Evolutionary conservation across 352 stramenopile species (phyloP), one percentile per base, ranked within the genome.

Genomic region (Phytophthora vignae): DNA sequence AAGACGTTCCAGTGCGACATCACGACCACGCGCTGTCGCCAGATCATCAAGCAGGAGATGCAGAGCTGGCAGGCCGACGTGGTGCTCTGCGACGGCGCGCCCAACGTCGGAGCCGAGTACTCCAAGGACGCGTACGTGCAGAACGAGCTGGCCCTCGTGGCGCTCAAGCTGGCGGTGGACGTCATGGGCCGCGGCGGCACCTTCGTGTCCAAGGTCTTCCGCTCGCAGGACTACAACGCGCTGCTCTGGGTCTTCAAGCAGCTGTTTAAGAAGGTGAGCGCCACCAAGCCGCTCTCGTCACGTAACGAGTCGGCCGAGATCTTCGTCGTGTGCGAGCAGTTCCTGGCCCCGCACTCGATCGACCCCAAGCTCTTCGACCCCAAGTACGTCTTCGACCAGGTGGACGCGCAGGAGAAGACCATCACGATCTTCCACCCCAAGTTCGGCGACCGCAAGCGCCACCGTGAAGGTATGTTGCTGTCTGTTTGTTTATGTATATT

Each of bases 271-370:
- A 96, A 97, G 49, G 97, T 99, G 11, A 93, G 97, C 69, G 97
- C 97, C 0, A 99, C 99, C 55, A 99, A 99, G 84, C 98, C 98
- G n/a, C 86, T 98, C 36, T 98, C 97, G 10, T 99, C 93, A 62
- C 94, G 98, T 82, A 97, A 95, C 71, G 97, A 99, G 72, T 99
- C 96, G 11, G 98, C 98, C n/a, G 98, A 99, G 84, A 99, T 99
- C 76, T 99, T 99, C 81, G 96, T 99, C 17, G 95, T 99, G 1
- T 99, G 98, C 78, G 79, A 96, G 66, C 87, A 96, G 31, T 99
- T 98, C 79, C 78, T 98, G 44, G 95, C 93, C 4, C 98, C 98
- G 1, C 88, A 98, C 61, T 98, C 97, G 53, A 99, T 99, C 72
- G 98, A 99, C 81, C 84, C 97, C 1, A 95, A 98, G 64, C 86